Conservation (phyloP, 805 yeast species). For the Lipomyces kockii region DNA sequence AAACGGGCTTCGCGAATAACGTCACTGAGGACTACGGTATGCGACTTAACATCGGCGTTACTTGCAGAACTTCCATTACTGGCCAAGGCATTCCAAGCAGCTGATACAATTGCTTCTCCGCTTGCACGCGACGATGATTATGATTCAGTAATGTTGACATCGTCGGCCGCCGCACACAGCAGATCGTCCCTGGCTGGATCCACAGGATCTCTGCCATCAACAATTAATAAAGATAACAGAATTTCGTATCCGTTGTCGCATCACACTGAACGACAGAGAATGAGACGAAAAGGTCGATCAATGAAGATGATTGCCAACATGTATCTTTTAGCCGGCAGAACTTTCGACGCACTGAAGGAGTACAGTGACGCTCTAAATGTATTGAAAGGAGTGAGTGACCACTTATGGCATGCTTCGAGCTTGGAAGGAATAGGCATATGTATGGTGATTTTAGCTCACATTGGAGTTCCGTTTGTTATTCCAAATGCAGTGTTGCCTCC, state of each 20-base stretch:
- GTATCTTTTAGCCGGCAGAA: constrained; percentile 78
- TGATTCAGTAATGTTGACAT: constrained; percentile 27
- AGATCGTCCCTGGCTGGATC: constrained; percentile 27
- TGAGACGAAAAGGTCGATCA: constrained; percentile 71
- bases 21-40: constrained; percentile 55
- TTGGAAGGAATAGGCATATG: constrained; percentile 80
- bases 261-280: constrained; percentile 46
- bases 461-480: constrained; percentile 54
- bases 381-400: constrained; percentile 68
- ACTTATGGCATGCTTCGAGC: constrained; percentile 86
- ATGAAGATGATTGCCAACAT: constrained; percentile 76
- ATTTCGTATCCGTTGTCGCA: constrained; percentile 32
- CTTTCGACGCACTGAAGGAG: constrained; percentile 68
- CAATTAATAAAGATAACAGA: constrained; percentile 16
- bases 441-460: constrained; percentile 60
- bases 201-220: constrained; percentile 23
- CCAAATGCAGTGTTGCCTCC: constrained; percentile 42
- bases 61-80: constrained; percentile 62
- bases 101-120: constrained; percentile 38
- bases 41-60: constrained; percentile 71
- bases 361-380: constrained; percentile 73
- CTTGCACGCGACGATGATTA: constrained; percentile 37
- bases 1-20: constrained; percentile 45
- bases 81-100: constrained; percentile 49
- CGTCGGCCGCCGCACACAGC: constrained; percentile 11